Conservation (phyloP, 257 asterid genomes). For the Orobanche coerulescens region DNA sequence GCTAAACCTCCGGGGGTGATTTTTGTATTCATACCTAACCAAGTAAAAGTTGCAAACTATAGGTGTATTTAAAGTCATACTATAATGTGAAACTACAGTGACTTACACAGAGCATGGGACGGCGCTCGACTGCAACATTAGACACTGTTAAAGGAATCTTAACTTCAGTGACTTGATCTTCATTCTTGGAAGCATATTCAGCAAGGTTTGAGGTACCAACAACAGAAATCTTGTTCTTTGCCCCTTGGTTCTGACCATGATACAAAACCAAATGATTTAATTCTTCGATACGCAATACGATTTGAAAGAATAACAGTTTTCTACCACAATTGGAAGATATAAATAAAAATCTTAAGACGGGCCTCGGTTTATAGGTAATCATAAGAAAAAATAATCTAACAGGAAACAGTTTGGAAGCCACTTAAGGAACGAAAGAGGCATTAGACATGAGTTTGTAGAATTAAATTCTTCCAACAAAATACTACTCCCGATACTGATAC, state of each 20-base stretch:
- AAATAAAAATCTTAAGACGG: neutral
- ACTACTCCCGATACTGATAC: too few relatives aligned
- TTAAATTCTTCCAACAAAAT: too few relatives aligned
- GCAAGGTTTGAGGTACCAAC: slow-evolving; percentile 73
- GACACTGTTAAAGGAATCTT: slow-evolving; percentile 59
- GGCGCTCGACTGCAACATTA: slow-evolving; percentile 32
- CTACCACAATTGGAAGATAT: neutral
- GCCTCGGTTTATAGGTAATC: neutral
- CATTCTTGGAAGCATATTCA: slow-evolving; percentile 56
- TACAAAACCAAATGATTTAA: slow-evolving; percentile 12
- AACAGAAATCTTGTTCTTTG: slow-evolving; percentile 50
- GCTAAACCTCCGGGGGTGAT: neutral
- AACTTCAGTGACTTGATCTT: slow-evolving; percentile 44
- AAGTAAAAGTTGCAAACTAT: neutral
- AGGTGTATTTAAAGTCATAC: slow-evolving; percentile 2
- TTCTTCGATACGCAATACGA: neutral
- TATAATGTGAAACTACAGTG: neutral
- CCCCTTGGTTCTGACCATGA: slow-evolving; percentile 59
- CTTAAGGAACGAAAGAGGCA: neutral
- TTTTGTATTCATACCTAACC: neutral
- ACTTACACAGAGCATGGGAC: slow-evolving; percentile 57
- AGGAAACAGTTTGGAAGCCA: neutral
- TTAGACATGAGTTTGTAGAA: neutral
- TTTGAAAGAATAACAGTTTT: neutral
- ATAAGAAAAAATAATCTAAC: neutral